Conservation (phyloP, 257 asterid genomes). For the Hygrophila difformis region DNA sequence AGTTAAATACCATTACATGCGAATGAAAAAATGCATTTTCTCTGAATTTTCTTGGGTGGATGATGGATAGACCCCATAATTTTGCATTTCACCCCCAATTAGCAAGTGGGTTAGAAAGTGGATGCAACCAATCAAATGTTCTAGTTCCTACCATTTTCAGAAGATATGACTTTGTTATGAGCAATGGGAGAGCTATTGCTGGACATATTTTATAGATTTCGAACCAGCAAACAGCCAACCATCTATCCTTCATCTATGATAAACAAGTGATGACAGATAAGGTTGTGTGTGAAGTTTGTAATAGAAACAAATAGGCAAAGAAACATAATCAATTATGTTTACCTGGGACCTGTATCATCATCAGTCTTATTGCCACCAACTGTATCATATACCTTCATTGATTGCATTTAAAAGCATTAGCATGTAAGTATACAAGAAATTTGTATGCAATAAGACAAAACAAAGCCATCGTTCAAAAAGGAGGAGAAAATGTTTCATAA, state of each 20-base stretch:
- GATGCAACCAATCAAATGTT: too few relatives aligned
- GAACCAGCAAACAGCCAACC: too few relatives aligned
- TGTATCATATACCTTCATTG: conserved; percentile 81
- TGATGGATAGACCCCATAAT: conserved; percentile 5
- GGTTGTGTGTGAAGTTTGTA: too few relatives aligned
- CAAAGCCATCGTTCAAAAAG: neutral
- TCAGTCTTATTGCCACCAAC: conserved; percentile 79
- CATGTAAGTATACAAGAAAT: conserved; percentile 11
- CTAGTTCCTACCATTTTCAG: too few relatives aligned
- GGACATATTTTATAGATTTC: too few relatives aligned
- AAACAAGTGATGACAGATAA: too few relatives aligned
- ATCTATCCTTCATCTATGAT: too few relatives aligned
- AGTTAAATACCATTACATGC: conserved; percentile 4
- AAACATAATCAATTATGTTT: conserved; percentile 17
- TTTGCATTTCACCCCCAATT: conserved; percentile 6
- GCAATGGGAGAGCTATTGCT: too few relatives aligned
- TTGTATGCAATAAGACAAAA: neutral
- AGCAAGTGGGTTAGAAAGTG: too few relatives aligned
- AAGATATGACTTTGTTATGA: too few relatives aligned
- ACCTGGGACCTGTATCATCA: conserved; percentile 70
- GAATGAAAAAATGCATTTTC: neutral
- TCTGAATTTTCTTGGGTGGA: too few relatives aligned
- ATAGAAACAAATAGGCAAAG: conserved; percentile 14
- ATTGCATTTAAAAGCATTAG: conserved; percentile 21
- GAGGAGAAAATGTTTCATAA: too few relatives aligned